A percentile compares a stretch with the other conserved stretches of the same genome.
Conservation (phyloP, 306 rosid genomes). For the Carpinus fangiana region DNA sequence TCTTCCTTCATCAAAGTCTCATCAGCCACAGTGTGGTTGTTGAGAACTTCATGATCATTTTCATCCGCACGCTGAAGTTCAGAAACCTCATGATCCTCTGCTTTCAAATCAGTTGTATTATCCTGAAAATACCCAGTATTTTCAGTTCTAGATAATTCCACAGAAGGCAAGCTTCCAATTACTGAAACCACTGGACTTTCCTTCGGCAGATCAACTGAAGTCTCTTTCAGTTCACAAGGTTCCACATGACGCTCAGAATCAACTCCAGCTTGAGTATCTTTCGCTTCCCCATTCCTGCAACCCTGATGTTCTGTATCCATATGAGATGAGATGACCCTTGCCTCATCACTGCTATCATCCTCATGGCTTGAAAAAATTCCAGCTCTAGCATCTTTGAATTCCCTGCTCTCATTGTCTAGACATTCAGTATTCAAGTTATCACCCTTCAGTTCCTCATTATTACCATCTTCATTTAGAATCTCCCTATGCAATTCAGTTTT, state of each 20-base stretch:
- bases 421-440: constrained; percentile 26
- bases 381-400: constrained; percentile 28
- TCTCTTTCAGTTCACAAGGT: constrained; percentile 27
- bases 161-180: constrained; percentile 19
- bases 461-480: constrained; percentile 29
- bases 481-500: constrained; percentile 40
- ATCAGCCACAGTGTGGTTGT: constrained; percentile 36
- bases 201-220: constrained; percentile 33
- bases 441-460: constrained; percentile 33
- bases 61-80: constrained; percentile 39
- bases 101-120: constrained; percentile 25
- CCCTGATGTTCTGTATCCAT: constrained; percentile 28
- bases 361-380: constrained; percentile 26
- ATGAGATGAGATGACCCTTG: constrained; percentile 20
- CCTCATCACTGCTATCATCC: constrained; percentile 33
- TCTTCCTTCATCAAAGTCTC: constrained; percentile 44
- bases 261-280: constrained; percentile 18
- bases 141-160: constrained; percentile 33
- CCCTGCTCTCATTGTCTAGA: constrained; percentile 29
- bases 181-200: constrained; percentile 21
- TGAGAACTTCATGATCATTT: constrained; percentile 23
- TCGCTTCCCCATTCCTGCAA: constrained; percentile 27
- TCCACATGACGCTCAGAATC: constrained; percentile 32
- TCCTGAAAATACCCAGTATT: constrained; percentile 32
- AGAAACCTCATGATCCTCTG: constrained; percentile 21